phyloP scores from a whole-genome alignment of 2,329 filamentous ascomycete genomes.

The Penicillium sp. region DNA sequence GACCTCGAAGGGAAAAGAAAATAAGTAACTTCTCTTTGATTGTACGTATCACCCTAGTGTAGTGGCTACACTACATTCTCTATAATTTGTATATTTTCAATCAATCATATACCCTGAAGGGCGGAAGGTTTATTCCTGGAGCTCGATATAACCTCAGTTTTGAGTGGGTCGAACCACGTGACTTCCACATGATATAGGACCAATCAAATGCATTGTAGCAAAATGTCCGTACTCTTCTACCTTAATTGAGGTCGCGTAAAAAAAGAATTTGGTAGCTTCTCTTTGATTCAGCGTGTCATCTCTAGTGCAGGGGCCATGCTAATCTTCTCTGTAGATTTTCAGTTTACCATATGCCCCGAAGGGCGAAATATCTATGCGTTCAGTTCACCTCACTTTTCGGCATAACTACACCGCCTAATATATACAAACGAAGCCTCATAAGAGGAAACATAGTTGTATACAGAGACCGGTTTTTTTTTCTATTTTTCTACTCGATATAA shows the following conservation, averaged over 20 bases:
- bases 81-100: too few relatives aligned
- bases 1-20: too few relatives aligned
- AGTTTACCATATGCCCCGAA: conserved; percentile 61
- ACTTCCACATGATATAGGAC: neutral
- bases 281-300: conserved; percentile 88
- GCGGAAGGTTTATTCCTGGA: neutral
- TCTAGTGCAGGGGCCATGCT: conserved; percentile 86
- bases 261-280: conserved; percentile 57
- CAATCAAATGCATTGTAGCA: neutral
- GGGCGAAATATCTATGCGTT: conserved; percentile 23
- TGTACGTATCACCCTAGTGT: too few relatives aligned
- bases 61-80: too few relatives aligned
- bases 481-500: too few relatives aligned
- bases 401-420: too few relatives aligned
- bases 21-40: too few relatives aligned
- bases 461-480: too few relatives aligned
- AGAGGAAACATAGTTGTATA: too few relatives aligned
- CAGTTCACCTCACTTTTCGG: too few relatives aligned
- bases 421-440: too few relatives aligned
- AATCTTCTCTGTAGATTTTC: conserved; percentile 74
- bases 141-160: neutral
- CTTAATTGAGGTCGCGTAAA: neutral
- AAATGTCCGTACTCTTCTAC: too few relatives aligned
- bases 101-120: neutral
- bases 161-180: neutral